phyloP scores from a whole-genome alignment of 1,139 yeast species.

The Chernovozyma aurita region DNA sequence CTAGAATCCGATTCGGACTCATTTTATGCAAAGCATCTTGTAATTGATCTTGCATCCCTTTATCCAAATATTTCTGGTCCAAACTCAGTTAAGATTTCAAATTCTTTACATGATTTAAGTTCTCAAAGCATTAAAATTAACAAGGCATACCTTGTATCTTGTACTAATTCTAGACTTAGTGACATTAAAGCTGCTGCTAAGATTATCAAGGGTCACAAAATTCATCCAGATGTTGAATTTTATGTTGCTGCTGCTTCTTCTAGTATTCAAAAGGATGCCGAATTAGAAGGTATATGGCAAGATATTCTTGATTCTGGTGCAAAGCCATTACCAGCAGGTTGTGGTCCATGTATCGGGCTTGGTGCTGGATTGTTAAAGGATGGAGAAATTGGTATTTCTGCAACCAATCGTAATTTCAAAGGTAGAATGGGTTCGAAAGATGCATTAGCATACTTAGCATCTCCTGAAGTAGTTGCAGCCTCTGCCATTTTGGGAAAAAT shows the following conservation, averaged over 20 bases:
- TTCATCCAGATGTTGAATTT: conserved; percentile 87
- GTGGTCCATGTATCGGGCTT: conserved; percentile 98
- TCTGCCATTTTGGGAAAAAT: conserved; percentile 91
- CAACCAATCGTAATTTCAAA: conserved; percentile 96
- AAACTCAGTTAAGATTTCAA: conserved; percentile 89
- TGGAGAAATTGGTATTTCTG: conserved; percentile 97
- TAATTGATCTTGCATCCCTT: conserved; percentile 74
- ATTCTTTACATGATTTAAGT: conserved; percentile 70
- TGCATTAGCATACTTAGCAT: conserved; percentile 91
- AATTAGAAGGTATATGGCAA: conserved; percentile 87
- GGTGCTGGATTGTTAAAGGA: conserved; percentile 91
- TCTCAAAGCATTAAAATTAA: conserved; percentile 70
- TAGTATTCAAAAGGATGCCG: conserved; percentile 89
- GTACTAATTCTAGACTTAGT: conserved; percentile 90
- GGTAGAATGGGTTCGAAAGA: conserved; percentile 99
- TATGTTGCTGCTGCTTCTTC: conserved; percentile 98
- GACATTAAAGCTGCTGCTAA: conserved; percentile 95
- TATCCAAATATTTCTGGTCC: conserved; percentile 97
- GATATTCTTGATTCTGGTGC: conserved; percentile 89
- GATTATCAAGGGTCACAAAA: conserved; percentile 72
- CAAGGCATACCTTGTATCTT: conserved; percentile 95
- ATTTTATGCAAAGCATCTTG: conserved; percentile 79
- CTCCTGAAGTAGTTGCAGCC: conserved; percentile 98
- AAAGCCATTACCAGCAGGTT: conserved; percentile 92
- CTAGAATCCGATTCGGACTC: conserved; percentile 70